A percentile compares a stretch with the other conserved stretches of the same genome.
Evolutionary conservation across 1,284 basidiomycete genomes (phyloP).

Genomic region (Pseudozyma pruni): DNA sequence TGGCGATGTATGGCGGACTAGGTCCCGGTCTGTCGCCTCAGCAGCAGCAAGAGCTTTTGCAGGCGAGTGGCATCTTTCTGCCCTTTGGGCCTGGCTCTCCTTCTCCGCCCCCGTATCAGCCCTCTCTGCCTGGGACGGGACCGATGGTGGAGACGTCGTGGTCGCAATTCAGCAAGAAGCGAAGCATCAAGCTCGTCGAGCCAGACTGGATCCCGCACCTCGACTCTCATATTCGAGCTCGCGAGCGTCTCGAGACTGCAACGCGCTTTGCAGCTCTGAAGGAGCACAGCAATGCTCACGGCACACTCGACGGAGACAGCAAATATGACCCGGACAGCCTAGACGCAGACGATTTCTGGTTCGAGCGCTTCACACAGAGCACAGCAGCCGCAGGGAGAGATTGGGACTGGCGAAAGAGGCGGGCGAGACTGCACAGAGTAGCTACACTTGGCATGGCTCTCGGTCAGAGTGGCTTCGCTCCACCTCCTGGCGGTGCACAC

Average conservation of each 20-base stretch:
- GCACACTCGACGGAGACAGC: neutral
- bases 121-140: conserved; percentile 6
- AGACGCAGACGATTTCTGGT: conserved; percentile 59
- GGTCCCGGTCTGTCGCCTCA: conserved; percentile 1
- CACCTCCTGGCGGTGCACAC: neutral
- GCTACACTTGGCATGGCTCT: conserved; percentile 36
- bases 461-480: conserved; percentile 19
- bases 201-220: conserved; percentile 61
- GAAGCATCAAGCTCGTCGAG: conserved; percentile 53
- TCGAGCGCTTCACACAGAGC: conserved; percentile 61
- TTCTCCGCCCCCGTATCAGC: conserved; percentile 27
- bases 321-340: conserved; percentile 4
- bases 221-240: conserved; percentile 55
- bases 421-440: conserved; percentile 38
- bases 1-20: conserved; percentile 7
- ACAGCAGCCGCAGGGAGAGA: conserved; percentile 63
- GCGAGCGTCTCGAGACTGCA: conserved; percentile 56
- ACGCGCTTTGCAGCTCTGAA: conserved; percentile 21
- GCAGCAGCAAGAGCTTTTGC: conserved; percentile 11
- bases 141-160: neutral
- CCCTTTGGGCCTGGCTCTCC: conserved; percentile 1
- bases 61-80: conserved; percentile 6
- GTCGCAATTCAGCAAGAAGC: neutral
- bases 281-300: neutral
- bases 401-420: conserved; percentile 63